Base-by-base conservation (phyloP, 2,329 filamentous ascomycete genomes). In the Fusarium anguioides region DNA sequence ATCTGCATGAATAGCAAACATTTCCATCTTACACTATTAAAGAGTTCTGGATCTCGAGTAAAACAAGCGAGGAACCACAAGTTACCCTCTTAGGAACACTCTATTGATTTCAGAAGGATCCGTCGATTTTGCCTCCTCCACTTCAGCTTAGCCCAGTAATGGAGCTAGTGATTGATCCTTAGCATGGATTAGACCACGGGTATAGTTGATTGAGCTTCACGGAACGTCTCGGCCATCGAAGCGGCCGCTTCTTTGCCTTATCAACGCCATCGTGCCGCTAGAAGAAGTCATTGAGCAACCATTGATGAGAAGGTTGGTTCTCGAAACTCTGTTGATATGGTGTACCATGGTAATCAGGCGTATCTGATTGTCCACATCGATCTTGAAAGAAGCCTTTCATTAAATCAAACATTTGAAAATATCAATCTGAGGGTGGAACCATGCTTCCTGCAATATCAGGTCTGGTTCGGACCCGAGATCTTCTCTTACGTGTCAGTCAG, bases 401-500 rank as follows among this genome's bases (percentile, higher is more conserved):
- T 21, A 23, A 4, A 14, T 21, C 21, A 27, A 24, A 44, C 17
- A 21, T 9, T 7, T 14, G 24, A 40, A 14, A 24, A n/a, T 29
- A n/a, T 40, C 24, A 17, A 39, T 39, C 31, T 42, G 42, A 44
- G 35, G n/a, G 14, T 39, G 20, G 33, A 29, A 40, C 29, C 41
- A 42, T 55, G 27, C 18, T 36, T 27, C 47, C 24, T 48, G 31
- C 12, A n/a, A n/a, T 31, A 21, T 42, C 33, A 31, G 17, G 40
- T 29, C 31, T 53, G 35, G 29, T 42, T 61, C 57, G 26, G 49
- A 37, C 23, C 42, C n/a, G 37, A 65, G 24, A 45, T 59, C 21
- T 50, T 15, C 42, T 60, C 42, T 33, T 15, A 46, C 36, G 11
- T 55, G 26, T 36, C 64, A 67, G 26, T 36, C 64, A 67, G 52